Evolutionary conservation across 805 yeast genomes (phyloP), one percentile per base, ranked within the genome.

Genomic region (Candida qinlingensis): DNA sequence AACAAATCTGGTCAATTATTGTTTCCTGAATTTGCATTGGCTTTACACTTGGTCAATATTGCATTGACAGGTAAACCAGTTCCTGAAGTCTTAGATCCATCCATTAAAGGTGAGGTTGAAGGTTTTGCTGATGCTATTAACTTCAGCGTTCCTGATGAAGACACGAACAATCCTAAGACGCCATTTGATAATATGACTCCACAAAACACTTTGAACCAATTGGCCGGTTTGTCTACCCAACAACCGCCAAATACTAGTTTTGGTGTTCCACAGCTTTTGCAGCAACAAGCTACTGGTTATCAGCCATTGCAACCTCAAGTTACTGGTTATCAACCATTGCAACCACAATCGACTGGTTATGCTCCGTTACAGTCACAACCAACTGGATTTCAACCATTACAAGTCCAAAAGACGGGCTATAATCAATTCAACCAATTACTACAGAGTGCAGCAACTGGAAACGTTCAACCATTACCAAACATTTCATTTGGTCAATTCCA

Each of bases 11-110:
- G 98, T 2, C 76, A 81, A 47, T 76, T 92, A 52, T 69, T 92
- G 57, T 92, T 91, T 63, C 98, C 98, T 2, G 97, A 92, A 66
- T 92, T 92, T 73, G 96, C 96, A 12, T 73, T 92, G 55, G 90
- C 96, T 13, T 81, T 92, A 74, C 92, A 90, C 65, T 73, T 92
- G 57, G 90, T 96, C 63, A 85, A 87, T 57, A 68, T 80, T 60
- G 85, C 85, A 0, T 73, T 87, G 56, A 81, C 79, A 57, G 96
- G 96, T 36, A 90, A 87, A 56, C 71, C 83, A 7, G 72, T 91
- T 51, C 97, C 98, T 3, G 72, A 71, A 39, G 74, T 72, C 38
- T 68, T 92, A 55, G 96, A 96, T 31, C 76, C 77, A 25, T 81
- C 77, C 53, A 80, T 89, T 69, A 73, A 74, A 61, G 87, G 85